These are phyloP conservation scores for Cladobotryum mycophilum DNA, from an alignment of 2,329 filamentous ascomycete genomes.

Conservation along the genomic window DNA sequence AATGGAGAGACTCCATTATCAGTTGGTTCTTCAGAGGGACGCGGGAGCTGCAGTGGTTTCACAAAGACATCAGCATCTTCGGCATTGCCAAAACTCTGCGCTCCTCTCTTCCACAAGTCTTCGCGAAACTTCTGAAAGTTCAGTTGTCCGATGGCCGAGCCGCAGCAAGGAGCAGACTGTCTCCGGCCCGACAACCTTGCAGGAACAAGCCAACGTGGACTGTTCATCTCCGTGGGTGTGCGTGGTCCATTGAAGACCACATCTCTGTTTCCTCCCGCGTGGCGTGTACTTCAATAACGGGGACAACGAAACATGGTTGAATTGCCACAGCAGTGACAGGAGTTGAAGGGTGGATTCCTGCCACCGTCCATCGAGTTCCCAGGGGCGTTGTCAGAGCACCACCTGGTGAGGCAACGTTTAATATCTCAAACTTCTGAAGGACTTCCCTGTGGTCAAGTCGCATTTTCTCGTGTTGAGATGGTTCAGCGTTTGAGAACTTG, in stretches of 20 bases:
- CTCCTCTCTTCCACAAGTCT: conserved; percentile 16
- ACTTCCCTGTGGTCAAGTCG: neutral
- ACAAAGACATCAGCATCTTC: conserved; percentile 21
- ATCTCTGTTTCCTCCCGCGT: no score
- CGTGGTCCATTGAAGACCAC: neutral
- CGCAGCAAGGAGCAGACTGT: neutral
- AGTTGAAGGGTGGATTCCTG: neutral
- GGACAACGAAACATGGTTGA: neutral
- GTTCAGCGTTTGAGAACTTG: neutral
- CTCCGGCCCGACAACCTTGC: neutral
- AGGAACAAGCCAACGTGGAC: neutral
- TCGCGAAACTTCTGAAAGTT: conserved; percentile 21
- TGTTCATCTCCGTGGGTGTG: neutral
- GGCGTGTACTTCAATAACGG: neutral
- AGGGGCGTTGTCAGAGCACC: neutral
- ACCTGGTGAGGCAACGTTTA: neutral
- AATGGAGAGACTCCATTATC: neutral
- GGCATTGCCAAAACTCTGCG: conserved; percentile 11
- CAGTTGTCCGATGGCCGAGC: conserved; percentile 12
- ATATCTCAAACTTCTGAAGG: neutral
- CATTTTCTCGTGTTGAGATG: neutral
- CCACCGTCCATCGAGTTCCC: conserved; percentile 2
- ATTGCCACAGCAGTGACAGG: neutral
- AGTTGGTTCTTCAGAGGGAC: conserved; percentile 6
- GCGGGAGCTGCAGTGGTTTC: conserved; percentile 20